Conservation (phyloP, 768 basidiomycete genomes). For the Hygrocybe coccinea region DNA sequence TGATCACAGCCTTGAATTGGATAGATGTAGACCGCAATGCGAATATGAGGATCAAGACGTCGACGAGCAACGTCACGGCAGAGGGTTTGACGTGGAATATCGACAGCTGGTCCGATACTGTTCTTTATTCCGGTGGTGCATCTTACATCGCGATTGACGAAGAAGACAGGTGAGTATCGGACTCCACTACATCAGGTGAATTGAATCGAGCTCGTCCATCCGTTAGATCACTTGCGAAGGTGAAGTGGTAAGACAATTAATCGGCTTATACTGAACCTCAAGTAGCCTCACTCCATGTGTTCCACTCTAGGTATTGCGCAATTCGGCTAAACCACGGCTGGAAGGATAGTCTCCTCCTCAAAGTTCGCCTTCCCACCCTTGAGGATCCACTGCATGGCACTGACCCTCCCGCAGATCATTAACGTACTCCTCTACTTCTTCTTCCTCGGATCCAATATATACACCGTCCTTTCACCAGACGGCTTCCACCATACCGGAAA, state of each 20-base stretch:
- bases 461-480: constrained; percentile 72
- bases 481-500: constrained; percentile 69
- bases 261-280: too few relatives aligned
- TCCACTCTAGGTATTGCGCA: neutral
- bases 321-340: constrained; percentile 39
- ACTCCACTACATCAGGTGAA: neutral
- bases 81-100: neutral
- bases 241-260: too few relatives aligned
- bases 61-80: neutral
- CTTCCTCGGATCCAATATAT: constrained; percentile 88
- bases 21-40: neutral
- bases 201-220: neutral
- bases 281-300: too few relatives aligned
- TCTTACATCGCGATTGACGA: constrained; percentile 6
- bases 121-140: constrained; percentile 3
- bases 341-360: constrained; percentile 81
- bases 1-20: constrained; percentile 1
- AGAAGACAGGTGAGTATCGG: neutral
- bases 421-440: constrained; percentile 81
- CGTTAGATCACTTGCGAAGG: too few relatives aligned
- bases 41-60: neutral
- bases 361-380: constrained; percentile 40
- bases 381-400: neutral
- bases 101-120: neutral
- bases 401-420: constrained; percentile 42